A percentile compares a stretch with the other conserved stretches of the same genome.
Conservation (phyloP, 495 filamentous ascomycete species). For the Lindgomyces ingoldianus region DNA sequence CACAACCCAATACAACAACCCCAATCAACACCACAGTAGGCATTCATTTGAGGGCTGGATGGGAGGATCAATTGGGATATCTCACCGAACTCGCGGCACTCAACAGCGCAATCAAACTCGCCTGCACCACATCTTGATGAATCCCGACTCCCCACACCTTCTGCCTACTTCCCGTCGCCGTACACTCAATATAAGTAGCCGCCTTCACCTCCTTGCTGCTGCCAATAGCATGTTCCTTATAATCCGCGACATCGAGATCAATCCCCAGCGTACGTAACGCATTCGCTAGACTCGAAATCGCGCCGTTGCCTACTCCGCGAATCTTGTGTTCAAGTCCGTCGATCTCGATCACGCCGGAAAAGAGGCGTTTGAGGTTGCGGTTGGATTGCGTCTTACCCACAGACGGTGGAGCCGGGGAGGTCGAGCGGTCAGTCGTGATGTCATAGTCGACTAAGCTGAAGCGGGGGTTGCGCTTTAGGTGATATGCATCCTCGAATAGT, state of each 20-base stretch:
- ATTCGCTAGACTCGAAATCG: slow-evolving; percentile 83
- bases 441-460: slow-evolving; percentile 91
- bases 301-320: slow-evolving; percentile 81
- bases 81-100: slow-evolving; percentile 86
- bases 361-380: slow-evolving; percentile 75
- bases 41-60: not conserved
- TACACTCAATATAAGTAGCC: slow-evolving; percentile 91
- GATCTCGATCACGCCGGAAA: slow-evolving; percentile 84
- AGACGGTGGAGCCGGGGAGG: slow-evolving; percentile 66
- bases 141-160: slow-evolving; percentile 96
- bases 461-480: slow-evolving; percentile 74
- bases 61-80: not conserved
- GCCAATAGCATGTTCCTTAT: slow-evolving; percentile 95
- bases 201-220: slow-evolving; percentile 79
- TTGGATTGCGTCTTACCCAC: slow-evolving; percentile 70
- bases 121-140: slow-evolving; percentile 91
- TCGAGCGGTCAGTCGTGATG: slow-evolving; percentile 81
- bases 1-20: no score
- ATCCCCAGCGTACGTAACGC: slow-evolving; percentile 81
- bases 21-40: no score
- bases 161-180: slow-evolving; percentile 63
- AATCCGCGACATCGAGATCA: slow-evolving; percentile 88
- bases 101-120: slow-evolving; percentile 84
- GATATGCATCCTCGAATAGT: slow-evolving; percentile 87
- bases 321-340: slow-evolving; percentile 78